Evolutionary conservation across 2,329 filamentous ascomycete species (phyloP).

Genomic region (Verticillium nonalfalfae): DNA sequence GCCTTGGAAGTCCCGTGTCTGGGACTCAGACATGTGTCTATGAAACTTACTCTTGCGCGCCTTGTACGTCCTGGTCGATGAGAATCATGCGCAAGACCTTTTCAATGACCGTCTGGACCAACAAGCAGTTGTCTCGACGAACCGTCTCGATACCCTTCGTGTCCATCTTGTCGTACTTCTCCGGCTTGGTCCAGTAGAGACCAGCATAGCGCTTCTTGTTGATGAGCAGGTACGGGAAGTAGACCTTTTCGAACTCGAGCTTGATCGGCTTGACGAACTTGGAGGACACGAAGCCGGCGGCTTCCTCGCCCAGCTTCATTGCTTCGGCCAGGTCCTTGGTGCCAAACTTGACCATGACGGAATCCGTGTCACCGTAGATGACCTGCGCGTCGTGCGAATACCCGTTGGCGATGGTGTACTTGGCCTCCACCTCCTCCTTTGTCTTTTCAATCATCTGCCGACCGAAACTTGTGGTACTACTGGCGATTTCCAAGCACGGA

Average conservation of each 20-base stretch:
- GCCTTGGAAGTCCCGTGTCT: conserved; percentile 16
- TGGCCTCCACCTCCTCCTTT: conserved; percentile 87
- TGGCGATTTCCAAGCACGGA: conserved; percentile 89
- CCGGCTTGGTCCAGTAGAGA: conserved; percentile 91
- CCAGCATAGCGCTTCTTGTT: conserved; percentile 99
- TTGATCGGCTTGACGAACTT: conserved; percentile 98
- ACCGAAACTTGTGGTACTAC: conserved; percentile 94
- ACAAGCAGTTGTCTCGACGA: conserved; percentile 87
- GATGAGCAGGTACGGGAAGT: conserved; percentile 95
- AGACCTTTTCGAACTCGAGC: conserved; percentile 98
- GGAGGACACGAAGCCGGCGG: conserved; percentile 76
- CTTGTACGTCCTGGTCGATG: conserved; percentile 84
- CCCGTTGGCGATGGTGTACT: conserved; percentile 88
- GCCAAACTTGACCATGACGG: conserved; percentile 99
- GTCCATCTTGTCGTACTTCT: conserved; percentile 99
- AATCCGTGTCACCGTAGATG: conserved; percentile 98
- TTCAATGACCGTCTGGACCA: conserved; percentile 96
- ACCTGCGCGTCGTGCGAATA: conserved; percentile 93
- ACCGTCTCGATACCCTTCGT: conserved; percentile 99
- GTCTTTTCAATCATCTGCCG: conserved; percentile 99
- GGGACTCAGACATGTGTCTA: not conserved
- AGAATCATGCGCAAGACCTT: conserved; percentile 93
- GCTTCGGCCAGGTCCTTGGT: conserved; percentile 78
- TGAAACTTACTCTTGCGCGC: conserved; percentile 78
- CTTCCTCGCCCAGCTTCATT: conserved; percentile 95